Percentiles rank a stretch among this genome's conserved stretches.
phyloP scores from a whole-genome alignment of 2,329 filamentous ascomycete species.

The Aspergillus proliferans region DNA sequence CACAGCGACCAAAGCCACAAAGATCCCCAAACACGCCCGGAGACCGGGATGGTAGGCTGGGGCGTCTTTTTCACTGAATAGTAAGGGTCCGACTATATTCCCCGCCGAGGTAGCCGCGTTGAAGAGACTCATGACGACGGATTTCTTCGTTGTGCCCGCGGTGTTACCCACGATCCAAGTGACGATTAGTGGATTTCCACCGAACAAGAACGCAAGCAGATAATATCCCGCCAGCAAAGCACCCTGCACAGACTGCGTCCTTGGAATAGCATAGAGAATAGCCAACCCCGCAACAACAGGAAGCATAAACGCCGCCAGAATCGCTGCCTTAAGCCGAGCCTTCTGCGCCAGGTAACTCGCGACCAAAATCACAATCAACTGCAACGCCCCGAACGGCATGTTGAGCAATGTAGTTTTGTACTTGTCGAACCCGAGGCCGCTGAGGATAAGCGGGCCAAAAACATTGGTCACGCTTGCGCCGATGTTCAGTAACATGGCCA shows the following conservation, averaged over 20 bases:
- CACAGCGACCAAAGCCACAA: conserved; percentile 47
- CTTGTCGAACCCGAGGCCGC: conserved; percentile 55
- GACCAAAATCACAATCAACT: conserved; percentile 54
- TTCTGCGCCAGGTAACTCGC: conserved; percentile 55
- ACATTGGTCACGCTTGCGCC: conserved; percentile 58
- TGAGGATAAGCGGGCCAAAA: conserved; percentile 59
- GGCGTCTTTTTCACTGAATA: conserved; percentile 54
- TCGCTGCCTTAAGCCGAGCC: conserved; percentile 50
- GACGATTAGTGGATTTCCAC: conserved; percentile 59
- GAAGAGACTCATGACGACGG: conserved; percentile 57
- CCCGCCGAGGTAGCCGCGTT: conserved; percentile 57
- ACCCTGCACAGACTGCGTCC: conserved; percentile 36
- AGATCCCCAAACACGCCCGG: conserved; percentile 42
- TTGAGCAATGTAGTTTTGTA: conserved; percentile 56
- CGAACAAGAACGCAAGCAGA: conserved; percentile 60
- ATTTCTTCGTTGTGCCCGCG: conserved; percentile 62
- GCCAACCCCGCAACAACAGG: conserved; percentile 55
- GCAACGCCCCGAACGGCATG: conserved; percentile 61
- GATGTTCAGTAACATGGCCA: conserved; percentile 59
- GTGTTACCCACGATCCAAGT: conserved; percentile 66
- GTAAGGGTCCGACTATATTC: conserved; percentile 61
- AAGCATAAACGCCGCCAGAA: conserved; percentile 50
- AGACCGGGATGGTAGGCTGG: conserved; percentile 56
- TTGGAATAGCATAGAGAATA: conserved; percentile 51
- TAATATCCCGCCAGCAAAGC: conserved; percentile 58